Evolutionary conservation across 2,329 filamentous ascomycete genomes (phyloP), one percentile per base, ranked within the genome.

Genomic region (Trichoderma harzianum): DNA sequence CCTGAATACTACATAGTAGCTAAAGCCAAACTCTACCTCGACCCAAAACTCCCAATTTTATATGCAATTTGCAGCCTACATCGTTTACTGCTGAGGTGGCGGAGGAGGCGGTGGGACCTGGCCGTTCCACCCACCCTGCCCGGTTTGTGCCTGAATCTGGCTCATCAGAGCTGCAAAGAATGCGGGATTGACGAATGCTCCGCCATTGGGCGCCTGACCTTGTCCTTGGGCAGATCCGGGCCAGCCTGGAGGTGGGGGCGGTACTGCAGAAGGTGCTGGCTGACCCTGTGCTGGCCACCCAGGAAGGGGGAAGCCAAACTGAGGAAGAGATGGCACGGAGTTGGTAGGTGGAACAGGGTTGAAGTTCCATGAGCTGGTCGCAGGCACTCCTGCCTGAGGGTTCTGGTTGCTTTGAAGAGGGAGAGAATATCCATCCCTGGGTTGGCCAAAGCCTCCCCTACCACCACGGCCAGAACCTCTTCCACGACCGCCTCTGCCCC

Each of bases 151-250:
- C 74, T 83, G 82, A 78, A 84, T 82, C 71, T 85, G 84, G 51
- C 78, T 81, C 79, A 86, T 83, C 43, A 86, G 73, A 5, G 83
- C 84, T 53, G 86, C 84, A 72, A 90, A 83, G 77, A 91, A 86
- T 1, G 86, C 84, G 4, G 89, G 89, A 74, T 89, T 90, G 72
- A 89, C 84, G 74, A 87, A 87, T 11, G 85, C 81, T 8, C 73
- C 84, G 62, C 82, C 60, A 79, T 78, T 43, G 18, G 83, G 77
- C 53, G 82, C 74, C 58, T 75, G 74, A 43, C 72, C 74, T 43
- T 81, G 81, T 58, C 72, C 82, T 77, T 74, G 79, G 30, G 74
- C 76, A 71, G 79, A 77, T 53, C 78, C 75, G 28, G 77, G 77
- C 78, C 79, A 80, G 21, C 65, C 53, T 63, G 72, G 57, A 11